Conservation (phyloP, 83 land plant species). For the Thuja plicata region DNA sequence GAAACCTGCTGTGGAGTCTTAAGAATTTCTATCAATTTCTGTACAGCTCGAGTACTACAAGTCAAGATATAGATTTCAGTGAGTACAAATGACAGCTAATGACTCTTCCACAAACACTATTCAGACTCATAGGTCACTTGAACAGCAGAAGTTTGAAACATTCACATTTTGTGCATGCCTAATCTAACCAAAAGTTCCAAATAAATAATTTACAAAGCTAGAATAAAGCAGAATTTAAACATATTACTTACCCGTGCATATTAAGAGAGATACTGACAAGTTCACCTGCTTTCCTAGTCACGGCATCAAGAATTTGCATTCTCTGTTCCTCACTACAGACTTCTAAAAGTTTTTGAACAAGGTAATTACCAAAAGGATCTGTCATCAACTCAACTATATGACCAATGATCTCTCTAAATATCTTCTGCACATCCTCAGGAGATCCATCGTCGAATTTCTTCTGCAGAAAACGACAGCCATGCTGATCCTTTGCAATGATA, state of each 20-base stretch:
- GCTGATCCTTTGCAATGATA: constrained; percentile 54
- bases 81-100: not conserved
- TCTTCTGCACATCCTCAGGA: constrained; percentile 40
- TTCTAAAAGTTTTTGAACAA: constrained; percentile 61
- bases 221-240: not conserved
- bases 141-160: not conserved
- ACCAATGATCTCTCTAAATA: constrained; percentile 52
- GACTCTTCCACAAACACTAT: not conserved
- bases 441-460: constrained; percentile 36
- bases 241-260: constrained; percentile 50
- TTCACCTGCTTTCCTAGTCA: constrained; percentile 37
- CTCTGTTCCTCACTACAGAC: constrained; percentile 48
- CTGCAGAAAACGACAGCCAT: constrained; percentile 63
- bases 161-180: not conserved
- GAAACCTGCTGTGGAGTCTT: constrained; percentile 41
- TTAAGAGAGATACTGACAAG: constrained; percentile 45
- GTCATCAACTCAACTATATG: constrained; percentile 63
- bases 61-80: not conserved
- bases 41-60: constrained; percentile 62
- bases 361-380: constrained; percentile 72
- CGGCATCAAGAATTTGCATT: constrained; percentile 33
- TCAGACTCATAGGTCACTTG: not conserved
- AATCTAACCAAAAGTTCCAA: not conserved
- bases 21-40: constrained; percentile 53
- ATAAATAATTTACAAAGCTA: not conserved